These are phyloP conservation scores for Starmerella floris DNA, from an alignment of 805 yeast species.

Conservation along the genomic window DNA sequence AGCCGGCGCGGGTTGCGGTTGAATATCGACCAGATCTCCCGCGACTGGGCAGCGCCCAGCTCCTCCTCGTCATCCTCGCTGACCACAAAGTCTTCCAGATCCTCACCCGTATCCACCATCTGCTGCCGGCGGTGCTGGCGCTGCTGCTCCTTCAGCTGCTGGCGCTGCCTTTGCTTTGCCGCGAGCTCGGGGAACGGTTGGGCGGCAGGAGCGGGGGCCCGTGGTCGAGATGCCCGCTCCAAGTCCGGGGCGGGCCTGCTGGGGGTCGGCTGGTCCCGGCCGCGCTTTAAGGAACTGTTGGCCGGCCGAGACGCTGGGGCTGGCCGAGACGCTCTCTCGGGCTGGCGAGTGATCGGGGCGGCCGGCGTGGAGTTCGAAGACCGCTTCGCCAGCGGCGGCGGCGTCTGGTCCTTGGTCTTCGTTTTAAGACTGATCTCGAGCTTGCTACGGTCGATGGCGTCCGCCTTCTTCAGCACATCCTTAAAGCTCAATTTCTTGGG, in stretches of 20 bases:
- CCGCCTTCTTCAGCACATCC: conserved; percentile 60
- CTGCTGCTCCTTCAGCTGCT: conserved; percentile 2
- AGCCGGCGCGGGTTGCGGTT: conserved; percentile 39
- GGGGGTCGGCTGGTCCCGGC: too few species aligned
- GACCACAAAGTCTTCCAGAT: conserved; percentile 45
- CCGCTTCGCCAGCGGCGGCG: too few species aligned
- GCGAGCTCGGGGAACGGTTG: conserved; percentile 19
- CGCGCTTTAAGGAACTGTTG: too few species aligned
- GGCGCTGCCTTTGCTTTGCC: conserved; percentile 2
- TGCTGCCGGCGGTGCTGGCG: conserved; percentile 2
- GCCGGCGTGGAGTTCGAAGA: too few species aligned
- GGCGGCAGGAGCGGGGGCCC: conserved; percentile 19
- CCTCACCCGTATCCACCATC: conserved; percentile 34
- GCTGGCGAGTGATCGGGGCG: too few species aligned
- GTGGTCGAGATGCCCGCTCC: too few species aligned
- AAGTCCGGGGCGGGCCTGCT: too few species aligned
- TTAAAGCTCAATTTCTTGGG: conserved; percentile 40
- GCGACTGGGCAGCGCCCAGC: conserved; percentile 33
- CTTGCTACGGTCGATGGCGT: conserved; percentile 40
- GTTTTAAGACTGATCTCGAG: conserved; percentile 33
- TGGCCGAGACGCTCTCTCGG: too few species aligned
- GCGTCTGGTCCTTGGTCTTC: too few species aligned
- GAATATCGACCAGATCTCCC: conserved; percentile 82
- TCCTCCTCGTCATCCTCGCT: conserved; percentile 40
- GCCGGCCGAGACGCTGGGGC: too few species aligned